These are phyloP conservation scores for Eucommia ulmoides DNA, from an alignment of 257 asterid species.

Conservation along the genomic window DNA sequence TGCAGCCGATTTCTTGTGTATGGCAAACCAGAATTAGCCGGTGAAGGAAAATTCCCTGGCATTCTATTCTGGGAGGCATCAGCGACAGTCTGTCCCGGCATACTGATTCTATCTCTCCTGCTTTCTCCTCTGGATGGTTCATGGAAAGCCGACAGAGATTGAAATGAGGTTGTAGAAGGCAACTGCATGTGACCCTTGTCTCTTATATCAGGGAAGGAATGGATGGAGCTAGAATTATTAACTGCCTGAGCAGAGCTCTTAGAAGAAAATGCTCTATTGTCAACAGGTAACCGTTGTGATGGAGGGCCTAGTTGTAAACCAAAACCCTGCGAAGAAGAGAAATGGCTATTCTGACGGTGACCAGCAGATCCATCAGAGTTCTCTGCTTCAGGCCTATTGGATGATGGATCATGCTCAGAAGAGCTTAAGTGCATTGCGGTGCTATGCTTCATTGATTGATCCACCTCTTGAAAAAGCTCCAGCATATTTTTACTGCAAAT, in stretches of 20 bases:
- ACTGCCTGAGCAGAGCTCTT: conserved; percentile 29
- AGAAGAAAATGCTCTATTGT: conserved; percentile 30
- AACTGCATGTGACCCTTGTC: conserved; percentile 26
- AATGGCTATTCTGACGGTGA: conserved; percentile 41
- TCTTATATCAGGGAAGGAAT: conserved; percentile 30
- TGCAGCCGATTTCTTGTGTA: conserved; percentile 35
- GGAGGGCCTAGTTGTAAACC: conserved; percentile 95
- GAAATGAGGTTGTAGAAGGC: conserved; percentile 27
- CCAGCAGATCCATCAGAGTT: conserved; percentile 37
- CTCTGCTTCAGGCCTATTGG: conserved; percentile 37
- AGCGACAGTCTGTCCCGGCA: conserved; percentile 22
- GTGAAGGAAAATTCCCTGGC: conserved; percentile 34
- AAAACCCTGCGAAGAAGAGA: conserved; percentile 67
- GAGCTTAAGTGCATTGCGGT: conserved; percentile 22
- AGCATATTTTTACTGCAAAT: conserved; percentile 75
- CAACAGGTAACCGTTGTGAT: conserved; percentile 36
- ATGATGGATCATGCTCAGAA: conserved; percentile 33
- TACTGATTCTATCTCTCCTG: conserved; percentile 26
- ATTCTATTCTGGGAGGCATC: conserved; percentile 23
- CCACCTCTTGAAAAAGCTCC: conserved; percentile 89
- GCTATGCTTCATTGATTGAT: conserved; percentile 49
- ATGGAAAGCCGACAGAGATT: conserved; percentile 24
- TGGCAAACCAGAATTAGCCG: conserved; percentile 34
- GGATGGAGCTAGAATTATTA: conserved; percentile 24
- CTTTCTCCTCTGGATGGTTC: conserved; percentile 30